Evolutionary conservation across 2,329 filamentous ascomycete species (phyloP).

Genomic region (Diaporthe citrichinensis): DNA sequence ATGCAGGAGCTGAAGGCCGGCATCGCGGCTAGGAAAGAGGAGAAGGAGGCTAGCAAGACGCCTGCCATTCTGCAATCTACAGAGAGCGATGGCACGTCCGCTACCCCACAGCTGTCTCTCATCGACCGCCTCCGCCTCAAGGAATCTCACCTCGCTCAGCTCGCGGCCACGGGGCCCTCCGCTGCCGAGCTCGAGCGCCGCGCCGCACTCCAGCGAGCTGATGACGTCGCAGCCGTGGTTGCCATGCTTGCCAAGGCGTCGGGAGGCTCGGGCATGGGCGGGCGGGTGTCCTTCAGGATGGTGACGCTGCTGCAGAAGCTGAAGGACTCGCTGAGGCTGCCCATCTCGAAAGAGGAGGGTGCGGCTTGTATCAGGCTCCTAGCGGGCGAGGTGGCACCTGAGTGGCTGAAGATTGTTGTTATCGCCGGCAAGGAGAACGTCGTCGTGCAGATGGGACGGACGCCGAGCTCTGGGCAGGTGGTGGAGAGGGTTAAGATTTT

Average conservation of each 20-base stretch:
- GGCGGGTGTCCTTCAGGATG: slow-evolving; percentile 76
- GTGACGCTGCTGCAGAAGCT: slow-evolving; percentile 74
- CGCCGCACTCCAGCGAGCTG: slow-evolving; percentile 75
- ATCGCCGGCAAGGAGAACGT: slow-evolving; percentile 70
- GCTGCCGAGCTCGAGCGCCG: slow-evolving; percentile 71
- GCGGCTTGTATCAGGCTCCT: slow-evolving; percentile 65
- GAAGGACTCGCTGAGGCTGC: slow-evolving; percentile 74
- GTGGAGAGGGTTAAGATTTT: slow-evolving; percentile 46
- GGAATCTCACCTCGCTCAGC: slow-evolving; percentile 66
- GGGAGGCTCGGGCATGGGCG: slow-evolving; percentile 61
- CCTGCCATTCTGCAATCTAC: slow-evolving; percentile 48
- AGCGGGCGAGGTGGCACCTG: slow-evolving; percentile 67
- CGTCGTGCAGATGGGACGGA: slow-evolving; percentile 62
- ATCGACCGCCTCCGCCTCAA: slow-evolving; percentile 84
- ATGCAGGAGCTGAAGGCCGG: slow-evolving; percentile 78
- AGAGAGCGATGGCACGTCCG: slow-evolving; percentile 57
- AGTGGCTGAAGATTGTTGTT: slow-evolving; percentile 68
- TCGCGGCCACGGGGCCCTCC: slow-evolving; percentile 60
- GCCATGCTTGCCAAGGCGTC: slow-evolving; percentile 73
- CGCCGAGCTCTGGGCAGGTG: slow-evolving; percentile 33
- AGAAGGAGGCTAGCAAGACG: slow-evolving; percentile 53
- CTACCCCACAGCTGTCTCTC: slow-evolving; percentile 70
- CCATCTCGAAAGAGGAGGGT: slow-evolving; percentile 67
- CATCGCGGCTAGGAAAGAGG: slow-evolving; percentile 66
- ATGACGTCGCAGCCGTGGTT: slow-evolving; percentile 78